phyloP scores from a whole-genome alignment of 768 basidiomycete genomes.

The Rhodotorula kratochvilovae region DNA sequence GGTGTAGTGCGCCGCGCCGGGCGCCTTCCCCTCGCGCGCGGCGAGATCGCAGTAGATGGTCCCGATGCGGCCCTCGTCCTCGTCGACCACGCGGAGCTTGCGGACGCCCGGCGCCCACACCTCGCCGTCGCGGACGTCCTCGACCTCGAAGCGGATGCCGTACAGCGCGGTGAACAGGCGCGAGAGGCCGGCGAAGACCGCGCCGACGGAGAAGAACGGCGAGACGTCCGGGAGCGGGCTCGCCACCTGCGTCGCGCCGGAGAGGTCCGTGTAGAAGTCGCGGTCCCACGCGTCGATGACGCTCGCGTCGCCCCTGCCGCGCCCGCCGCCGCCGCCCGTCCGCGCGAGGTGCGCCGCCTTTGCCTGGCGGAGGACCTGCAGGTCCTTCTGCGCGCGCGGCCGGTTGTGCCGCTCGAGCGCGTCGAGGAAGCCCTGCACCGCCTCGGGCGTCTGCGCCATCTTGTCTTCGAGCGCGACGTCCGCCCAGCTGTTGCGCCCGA shows the following conservation, averaged over 20 bases:
- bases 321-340: conserved; percentile 18
- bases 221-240: conserved; percentile 53
- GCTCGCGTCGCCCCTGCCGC: conserved; percentile 48
- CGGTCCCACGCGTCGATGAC: conserved; percentile 92
- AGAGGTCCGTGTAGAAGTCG: conserved; percentile 70
- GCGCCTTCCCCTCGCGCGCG: conserved; percentile 72
- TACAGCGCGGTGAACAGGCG: conserved; percentile 79
- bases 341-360: conserved; percentile 67
- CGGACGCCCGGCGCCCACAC: conserved; percentile 80
- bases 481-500: conserved; percentile 79
- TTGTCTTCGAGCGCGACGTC: conserved; percentile 85
- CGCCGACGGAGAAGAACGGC: conserved; percentile 68
- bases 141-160: conserved; percentile 70
- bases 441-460: conserved; percentile 96
- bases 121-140: conserved; percentile 66
- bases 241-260: conserved; percentile 22
- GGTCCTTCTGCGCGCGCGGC: conserved; percentile 68
- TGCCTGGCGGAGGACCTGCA: conserved; percentile 57
- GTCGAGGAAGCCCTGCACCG: conserved; percentile 79
- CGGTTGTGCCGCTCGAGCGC: conserved; percentile 74
- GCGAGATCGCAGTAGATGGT: conserved; percentile 95
- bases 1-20: conserved; percentile 94
- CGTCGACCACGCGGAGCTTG: conserved; percentile 89
- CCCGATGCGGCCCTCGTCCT: conserved; percentile 77
- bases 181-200: conserved; percentile 85